These are phyloP conservation scores for Raffaelea arxii DNA, from an alignment of 2,329 filamentous ascomycete species.

Conservation along the genomic window DNA sequence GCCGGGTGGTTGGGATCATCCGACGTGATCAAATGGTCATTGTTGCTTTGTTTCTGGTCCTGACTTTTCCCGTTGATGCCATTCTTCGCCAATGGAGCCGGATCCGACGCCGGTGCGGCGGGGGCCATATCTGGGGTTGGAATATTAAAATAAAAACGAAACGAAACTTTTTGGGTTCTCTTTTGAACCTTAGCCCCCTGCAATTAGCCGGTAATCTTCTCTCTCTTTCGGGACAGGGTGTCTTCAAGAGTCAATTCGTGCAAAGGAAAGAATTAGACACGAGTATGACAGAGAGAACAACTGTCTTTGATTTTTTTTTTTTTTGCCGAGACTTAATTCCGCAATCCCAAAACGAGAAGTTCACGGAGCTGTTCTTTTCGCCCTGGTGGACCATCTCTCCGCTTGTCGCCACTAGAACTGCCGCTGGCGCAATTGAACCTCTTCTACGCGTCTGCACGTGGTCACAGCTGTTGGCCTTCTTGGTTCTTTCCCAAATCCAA, in stretches of 20 bases:
- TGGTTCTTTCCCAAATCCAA: too few relatives aligned
- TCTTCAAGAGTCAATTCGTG: too few relatives aligned
- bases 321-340: not conserved
- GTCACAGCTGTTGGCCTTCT: not conserved
- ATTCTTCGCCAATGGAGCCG: not conserved
- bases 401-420: constrained; percentile 5
- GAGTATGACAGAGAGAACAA: too few relatives aligned
- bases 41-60: constrained; percentile 14
- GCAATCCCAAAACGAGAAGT: not conserved
- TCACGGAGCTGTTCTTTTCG: too few relatives aligned
- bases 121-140: not conserved
- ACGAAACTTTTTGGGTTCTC: too few relatives aligned
- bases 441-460: constrained; percentile 6
- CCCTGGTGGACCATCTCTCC: not conserved
- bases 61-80: not conserved
- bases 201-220: too few relatives aligned
- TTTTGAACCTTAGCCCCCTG: too few relatives aligned
- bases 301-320: not conserved
- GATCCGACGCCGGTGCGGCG: not conserved
- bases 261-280: too few relatives aligned
- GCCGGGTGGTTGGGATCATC: constrained; percentile 76
- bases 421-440: constrained; percentile 6
- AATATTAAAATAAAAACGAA: not conserved
- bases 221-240: too few relatives aligned
- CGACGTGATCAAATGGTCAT: constrained; percentile 50